Evolutionary conservation across 106 monocot genomes (phyloP).

Genomic region (Dendrobium huoshanense): DNA sequence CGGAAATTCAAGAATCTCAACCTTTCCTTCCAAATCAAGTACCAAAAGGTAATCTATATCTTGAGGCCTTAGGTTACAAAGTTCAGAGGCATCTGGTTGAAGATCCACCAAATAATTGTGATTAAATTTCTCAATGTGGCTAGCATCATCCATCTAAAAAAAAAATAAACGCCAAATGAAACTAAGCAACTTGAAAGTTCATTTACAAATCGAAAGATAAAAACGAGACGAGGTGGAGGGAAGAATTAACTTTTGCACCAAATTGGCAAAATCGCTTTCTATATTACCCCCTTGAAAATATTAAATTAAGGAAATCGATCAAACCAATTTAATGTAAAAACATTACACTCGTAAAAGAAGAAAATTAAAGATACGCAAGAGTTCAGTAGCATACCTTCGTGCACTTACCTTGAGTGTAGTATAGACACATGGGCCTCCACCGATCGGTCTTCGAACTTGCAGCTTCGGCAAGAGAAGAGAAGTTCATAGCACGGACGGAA

Average conservation of each 20-base stretch:
- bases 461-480: background rate
- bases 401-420: slow-evolving; percentile 26
- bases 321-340: background rate
- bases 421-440: slow-evolving; percentile 31
- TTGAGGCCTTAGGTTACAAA: slow-evolving; percentile 29
- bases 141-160: slow-evolving; percentile 62
- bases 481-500: background rate
- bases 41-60: slow-evolving; percentile 67
- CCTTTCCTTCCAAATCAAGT: slow-evolving; percentile 93
- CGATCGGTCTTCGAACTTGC: background rate
- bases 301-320: background rate
- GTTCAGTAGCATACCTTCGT: slow-evolving; percentile 12
- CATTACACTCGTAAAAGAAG: background rate
- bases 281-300: background rate
- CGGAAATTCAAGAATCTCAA: slow-evolving; percentile 98
- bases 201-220: background rate
- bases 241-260: no score
- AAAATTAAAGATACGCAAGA: background rate
- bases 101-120: slow-evolving; percentile 64
- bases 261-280: background rate
- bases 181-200: background rate
- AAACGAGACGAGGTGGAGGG: no score
- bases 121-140: slow-evolving; percentile 81
- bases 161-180: background rate
- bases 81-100: slow-evolving; percentile 21